These are phyloP conservation scores for Yamadazyma siamensis DNA, from an alignment of 1,139 yeast genomes.

Conservation along the genomic window DNA sequence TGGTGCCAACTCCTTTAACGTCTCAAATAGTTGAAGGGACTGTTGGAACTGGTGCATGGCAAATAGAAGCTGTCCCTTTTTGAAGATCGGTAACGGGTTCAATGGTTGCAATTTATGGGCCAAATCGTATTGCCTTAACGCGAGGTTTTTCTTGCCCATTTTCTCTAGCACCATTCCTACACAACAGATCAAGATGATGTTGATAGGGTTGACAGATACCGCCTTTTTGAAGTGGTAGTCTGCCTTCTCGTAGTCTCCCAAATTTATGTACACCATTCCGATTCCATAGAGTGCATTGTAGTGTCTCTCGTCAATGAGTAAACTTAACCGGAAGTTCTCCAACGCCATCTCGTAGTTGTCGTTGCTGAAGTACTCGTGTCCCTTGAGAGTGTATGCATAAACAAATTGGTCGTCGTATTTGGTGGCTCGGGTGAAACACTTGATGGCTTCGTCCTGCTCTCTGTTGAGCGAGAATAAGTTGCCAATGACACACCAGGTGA, in stretches of 20 bases:
- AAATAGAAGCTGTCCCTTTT: conserved; percentile 80
- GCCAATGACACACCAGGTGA: conserved; percentile 92
- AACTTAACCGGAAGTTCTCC: conserved; percentile 76
- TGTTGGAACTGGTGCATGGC: conserved; percentile 66
- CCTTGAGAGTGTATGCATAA: conserved; percentile 89
- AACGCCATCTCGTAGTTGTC: conserved; percentile 92
- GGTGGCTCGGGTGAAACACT: conserved; percentile 79
- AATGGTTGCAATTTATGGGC: conserved; percentile 85
- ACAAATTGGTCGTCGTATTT: conserved; percentile 70
- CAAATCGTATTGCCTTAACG: conserved; percentile 76
- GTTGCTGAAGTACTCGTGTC: conserved; percentile 85
- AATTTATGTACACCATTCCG: conserved; percentile 88
- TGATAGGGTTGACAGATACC: conserved; percentile 82
- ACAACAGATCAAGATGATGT: conserved; percentile 87
- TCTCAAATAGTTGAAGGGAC: conserved; percentile 74
- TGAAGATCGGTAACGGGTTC: conserved; percentile 83
- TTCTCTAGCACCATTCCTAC: conserved; percentile 93
- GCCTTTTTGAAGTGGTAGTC: conserved; percentile 88
- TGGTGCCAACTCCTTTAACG: conserved; percentile 73
- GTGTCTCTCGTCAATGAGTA: conserved; percentile 75
- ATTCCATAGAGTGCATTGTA: conserved; percentile 95
- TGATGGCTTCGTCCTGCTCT: conserved; percentile 89
- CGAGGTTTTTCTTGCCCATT: conserved; percentile 63
- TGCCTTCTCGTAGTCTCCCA: conserved; percentile 82
- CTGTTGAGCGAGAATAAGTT: conserved; percentile 79